phyloP scores from a whole-genome alignment of 768 basidiomycete genomes.

The Trametes villosa region DNA sequence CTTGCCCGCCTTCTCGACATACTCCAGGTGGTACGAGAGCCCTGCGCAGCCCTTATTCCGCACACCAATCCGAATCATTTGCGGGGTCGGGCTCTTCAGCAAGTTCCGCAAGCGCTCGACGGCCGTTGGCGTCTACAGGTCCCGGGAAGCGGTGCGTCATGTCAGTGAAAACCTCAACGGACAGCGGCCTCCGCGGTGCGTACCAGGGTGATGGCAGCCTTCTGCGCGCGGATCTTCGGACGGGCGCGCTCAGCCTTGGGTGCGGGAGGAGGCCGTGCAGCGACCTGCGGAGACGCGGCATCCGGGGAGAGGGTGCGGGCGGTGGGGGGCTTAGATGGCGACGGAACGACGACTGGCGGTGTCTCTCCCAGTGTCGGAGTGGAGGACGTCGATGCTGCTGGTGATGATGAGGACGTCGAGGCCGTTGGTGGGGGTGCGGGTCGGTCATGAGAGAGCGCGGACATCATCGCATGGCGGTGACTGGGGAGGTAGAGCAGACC shows the following conservation, averaged over 20 bases:
- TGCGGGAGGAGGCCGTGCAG: constrained; percentile 69
- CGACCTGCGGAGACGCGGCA: constrained; percentile 71
- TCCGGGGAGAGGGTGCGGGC: constrained; percentile 50
- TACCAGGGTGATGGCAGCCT: constrained; percentile 80
- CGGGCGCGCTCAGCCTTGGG: constrained; percentile 68
- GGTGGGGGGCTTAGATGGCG: constrained; percentile 32
- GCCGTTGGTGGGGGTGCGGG: constrained; percentile 31
- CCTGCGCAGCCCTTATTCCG: constrained; percentile 98
- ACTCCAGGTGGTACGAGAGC: constrained; percentile 89
- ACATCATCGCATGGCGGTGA: constrained; percentile 69
- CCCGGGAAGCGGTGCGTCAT: neutral
- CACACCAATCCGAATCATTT: constrained; percentile 93
- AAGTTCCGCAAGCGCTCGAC: constrained; percentile 74
- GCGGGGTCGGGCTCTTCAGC: constrained; percentile 81
- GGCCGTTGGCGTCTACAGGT: constrained; percentile 76
- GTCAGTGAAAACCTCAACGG: neutral
- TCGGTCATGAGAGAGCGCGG: constrained; percentile 53
- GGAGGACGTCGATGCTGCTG: constrained; percentile 15
- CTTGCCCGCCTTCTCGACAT: constrained; percentile 85
- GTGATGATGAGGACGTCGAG: constrained; percentile 12
- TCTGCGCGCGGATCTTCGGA: constrained; percentile 69
- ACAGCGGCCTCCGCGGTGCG: neutral
- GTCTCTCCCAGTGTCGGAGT: constrained; percentile 44
- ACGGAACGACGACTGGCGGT: constrained; percentile 56
- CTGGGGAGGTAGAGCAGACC: constrained; percentile 37